Evolutionary conservation across 1,139 yeast genomes (phyloP), one percentile per base, ranked within the genome.

Genomic region (Taiozyma sp.): DNA sequence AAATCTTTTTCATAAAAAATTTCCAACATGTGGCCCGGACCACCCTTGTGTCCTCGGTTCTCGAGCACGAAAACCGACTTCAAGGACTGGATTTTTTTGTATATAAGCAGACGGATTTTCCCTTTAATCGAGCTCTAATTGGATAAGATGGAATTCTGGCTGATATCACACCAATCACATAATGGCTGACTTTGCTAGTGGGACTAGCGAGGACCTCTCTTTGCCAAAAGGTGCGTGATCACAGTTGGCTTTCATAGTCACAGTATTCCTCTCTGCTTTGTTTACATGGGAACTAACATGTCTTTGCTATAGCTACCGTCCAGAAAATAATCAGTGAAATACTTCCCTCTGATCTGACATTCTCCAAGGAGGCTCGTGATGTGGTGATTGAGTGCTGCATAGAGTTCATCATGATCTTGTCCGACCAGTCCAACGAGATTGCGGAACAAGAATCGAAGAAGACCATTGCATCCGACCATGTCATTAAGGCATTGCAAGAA

Each of bases 381-480:
- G 96, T 96, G 50, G 80, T 93, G 46, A 93, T 96, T 45, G 97
- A 93, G 66, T 91, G 97, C 67, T 92, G 98, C 63, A 91, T 93
- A 52, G 97, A 91, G 69, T 93, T 93, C 65, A 87, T 95, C 54
- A 93, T 93, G 96, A 90, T 93, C 57, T 74, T 93, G 48, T 87
- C 97, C 13, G 88, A 96, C 4, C 96, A 91, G 69, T 87, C 95
- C 54, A 92, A 95, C 65, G 99, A 95, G 58, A 90, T 93, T 59
- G 98, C 99, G 1, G 99, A 93, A 64, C 87, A 87, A 63, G 99
- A 93, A 65, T 86, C 96, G 48, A 93, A 93, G 69, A 95, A 93
- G 70, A 93, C 99, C 9, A 93, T 93, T 49, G 96, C 97, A 1
- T 87, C 96, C 2, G 99, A 93, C 66, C 99, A 93, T 68, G 98